Evolutionary conservation across 768 basidiomycete species (phyloP).

Genomic region (Paxillus ammoniavirescens): DNA sequence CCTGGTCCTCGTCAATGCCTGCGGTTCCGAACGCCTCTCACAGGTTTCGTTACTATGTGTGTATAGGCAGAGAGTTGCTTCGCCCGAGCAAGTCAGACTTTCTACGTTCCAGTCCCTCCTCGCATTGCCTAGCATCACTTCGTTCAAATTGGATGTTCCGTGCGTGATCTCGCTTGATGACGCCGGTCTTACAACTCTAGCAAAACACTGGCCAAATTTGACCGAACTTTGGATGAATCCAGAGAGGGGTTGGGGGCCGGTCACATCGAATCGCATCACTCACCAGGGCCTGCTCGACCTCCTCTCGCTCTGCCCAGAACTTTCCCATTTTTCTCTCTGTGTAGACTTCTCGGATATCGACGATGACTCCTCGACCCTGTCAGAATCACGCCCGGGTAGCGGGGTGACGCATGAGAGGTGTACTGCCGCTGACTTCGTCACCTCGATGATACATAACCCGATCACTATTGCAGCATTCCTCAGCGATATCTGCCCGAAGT

Average conservation of each 20-base stretch:
- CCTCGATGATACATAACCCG: conserved; percentile 22
- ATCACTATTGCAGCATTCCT: too few species aligned
- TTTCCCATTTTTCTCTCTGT: conserved; percentile 15
- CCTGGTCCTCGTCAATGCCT: conserved; percentile 14
- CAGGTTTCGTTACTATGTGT: conserved; percentile 11
- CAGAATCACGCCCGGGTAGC: conserved; percentile 5
- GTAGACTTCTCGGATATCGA: conserved; percentile 23
- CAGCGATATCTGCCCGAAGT: too few species aligned
- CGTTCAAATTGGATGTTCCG: conserved; percentile 17
- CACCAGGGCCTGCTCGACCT: conserved; percentile 20
- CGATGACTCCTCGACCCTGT: background rate
- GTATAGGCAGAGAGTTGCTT: background rate
- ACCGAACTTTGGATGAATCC: conserved; percentile 15
- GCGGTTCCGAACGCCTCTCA: conserved; percentile 3
- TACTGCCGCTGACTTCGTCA: conserved; percentile 13
- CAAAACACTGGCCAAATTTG: conserved; percentile 22
- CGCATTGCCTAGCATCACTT: conserved; percentile 5
- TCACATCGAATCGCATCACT: conserved; percentile 16
- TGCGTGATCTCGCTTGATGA: conserved; percentile 23
- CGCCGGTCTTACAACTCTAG: conserved; percentile 13
- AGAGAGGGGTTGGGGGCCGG: conserved; percentile 18
- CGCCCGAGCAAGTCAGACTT: conserved; percentile 7
- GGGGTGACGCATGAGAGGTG: conserved; percentile 12
- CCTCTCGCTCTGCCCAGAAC: conserved; percentile 8
- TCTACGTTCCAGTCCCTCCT: conserved; percentile 20